Evolutionary conservation across 2,329 filamentous ascomycete genomes (phyloP).

Genomic region (Diplodia mutila): DNA sequence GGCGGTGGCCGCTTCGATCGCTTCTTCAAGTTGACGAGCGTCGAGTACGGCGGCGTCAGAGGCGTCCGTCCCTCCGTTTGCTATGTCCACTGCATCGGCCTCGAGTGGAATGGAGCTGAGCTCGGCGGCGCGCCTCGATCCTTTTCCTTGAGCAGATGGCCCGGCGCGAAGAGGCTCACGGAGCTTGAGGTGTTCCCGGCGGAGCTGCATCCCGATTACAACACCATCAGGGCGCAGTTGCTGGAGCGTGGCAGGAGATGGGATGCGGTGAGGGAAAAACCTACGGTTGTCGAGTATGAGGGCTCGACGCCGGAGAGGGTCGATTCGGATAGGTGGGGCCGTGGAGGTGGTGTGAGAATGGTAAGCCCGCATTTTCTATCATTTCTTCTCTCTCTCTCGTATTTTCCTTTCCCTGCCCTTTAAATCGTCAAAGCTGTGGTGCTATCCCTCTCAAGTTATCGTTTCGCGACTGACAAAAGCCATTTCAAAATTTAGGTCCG

Average conservation of each 20-base stretch:
- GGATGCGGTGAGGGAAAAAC: neutral
- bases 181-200: neutral
- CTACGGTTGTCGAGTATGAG: neutral
- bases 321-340: neutral
- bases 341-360: neutral
- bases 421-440: too few species aligned
- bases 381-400: too few species aligned
- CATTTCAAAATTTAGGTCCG: constrained; percentile 47
- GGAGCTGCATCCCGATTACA: neutral
- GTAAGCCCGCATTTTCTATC: neutral
- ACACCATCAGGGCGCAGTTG: neutral
- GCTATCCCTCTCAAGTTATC: too few species aligned
- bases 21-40: neutral
- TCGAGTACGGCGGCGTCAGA: neutral
- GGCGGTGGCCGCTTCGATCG: neutral
- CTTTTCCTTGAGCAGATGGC: neutral
- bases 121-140: neutral
- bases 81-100: neutral
- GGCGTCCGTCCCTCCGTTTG: neutral
- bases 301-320: neutral
- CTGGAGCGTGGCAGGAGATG: neutral
- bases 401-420: too few species aligned
- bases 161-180: neutral
- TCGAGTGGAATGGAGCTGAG: neutral
- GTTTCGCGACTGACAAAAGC: constrained; percentile 37